A percentile compares a stretch with the other conserved stretches of the same genome.
phyloP scores from a whole-genome alignment of 2,329 filamentous ascomycete genomes.

The Nothophoma quercina region DNA sequence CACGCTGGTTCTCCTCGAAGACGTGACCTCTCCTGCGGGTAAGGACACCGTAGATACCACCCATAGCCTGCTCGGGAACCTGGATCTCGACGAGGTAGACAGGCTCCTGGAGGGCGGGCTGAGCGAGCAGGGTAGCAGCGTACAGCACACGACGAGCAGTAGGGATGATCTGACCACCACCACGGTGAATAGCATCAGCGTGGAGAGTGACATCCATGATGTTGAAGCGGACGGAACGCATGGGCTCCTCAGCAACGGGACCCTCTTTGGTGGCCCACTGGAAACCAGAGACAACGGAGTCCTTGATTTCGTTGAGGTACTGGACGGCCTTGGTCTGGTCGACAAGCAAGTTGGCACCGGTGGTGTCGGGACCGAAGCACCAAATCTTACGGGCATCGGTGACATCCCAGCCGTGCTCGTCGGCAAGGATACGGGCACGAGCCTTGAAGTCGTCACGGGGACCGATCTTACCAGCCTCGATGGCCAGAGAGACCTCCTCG shows the following conservation, averaged over 20 bases:
- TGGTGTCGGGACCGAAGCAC: constrained; percentile 99
- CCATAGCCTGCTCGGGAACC: constrained; percentile 98
- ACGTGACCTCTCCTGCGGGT: constrained; percentile 98
- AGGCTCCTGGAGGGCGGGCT: constrained; percentile 92
- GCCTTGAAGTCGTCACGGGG: constrained; percentile 99
- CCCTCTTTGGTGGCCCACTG: constrained; percentile 99
- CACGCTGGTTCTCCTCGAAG: constrained; percentile 97
- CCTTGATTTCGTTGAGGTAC: constrained; percentile 99
- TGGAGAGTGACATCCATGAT: constrained; percentile 99
- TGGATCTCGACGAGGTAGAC: constrained; percentile 99
- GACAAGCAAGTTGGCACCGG: constrained; percentile 95
- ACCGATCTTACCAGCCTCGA: constrained; percentile 89
- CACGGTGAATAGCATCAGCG: constrained; percentile 99
- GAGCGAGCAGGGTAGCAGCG: constrained; percentile 87
- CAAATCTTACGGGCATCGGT: constrained; percentile 99
- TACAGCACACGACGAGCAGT: constrained; percentile 98
- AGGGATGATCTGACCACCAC: constrained; percentile 98
- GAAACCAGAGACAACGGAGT: constrained; percentile 99
- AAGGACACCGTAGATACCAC: constrained; percentile 99
- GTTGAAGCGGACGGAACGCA: constrained; percentile 98
- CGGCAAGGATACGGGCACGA: constrained; percentile 93
- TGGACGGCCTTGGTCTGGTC: constrained; percentile 99
- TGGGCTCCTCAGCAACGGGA: constrained; percentile 96
- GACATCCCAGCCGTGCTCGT: constrained; percentile 99
- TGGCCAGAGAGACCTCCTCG: constrained; percentile 90